Conservation (phyloP, 169 alveolate genomes). For the Plasmodium fragile region DNA sequence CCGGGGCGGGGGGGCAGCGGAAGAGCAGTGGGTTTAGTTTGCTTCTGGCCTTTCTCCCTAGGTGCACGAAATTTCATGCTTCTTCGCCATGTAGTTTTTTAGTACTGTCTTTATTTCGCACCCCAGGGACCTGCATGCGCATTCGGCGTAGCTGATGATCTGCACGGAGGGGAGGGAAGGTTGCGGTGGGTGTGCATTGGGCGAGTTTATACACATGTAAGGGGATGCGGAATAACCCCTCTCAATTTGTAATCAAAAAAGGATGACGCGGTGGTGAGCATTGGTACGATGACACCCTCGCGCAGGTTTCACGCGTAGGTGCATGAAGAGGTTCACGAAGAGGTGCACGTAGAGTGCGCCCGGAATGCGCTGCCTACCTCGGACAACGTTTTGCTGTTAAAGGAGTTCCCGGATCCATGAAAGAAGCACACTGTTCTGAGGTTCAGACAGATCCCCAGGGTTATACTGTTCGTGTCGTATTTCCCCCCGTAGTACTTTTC, state of each 20-base stretch:
- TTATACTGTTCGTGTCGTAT: constrained; percentile 53
- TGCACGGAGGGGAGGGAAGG: background rate
- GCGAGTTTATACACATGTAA: background rate
- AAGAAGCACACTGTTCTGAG: constrained; percentile 56
- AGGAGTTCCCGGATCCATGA: constrained; percentile 52
- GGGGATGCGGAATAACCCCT: background rate
- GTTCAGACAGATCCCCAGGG: constrained; percentile 53
- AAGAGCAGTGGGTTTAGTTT: background rate
- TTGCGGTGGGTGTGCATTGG: background rate
- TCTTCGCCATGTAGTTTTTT: constrained; percentile 32
- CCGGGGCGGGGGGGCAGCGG: background rate
- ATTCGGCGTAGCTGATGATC: constrained; percentile 52
- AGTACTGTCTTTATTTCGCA: constrained; percentile 50
- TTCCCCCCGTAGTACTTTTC: constrained; percentile 47
- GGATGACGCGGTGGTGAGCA: background rate
- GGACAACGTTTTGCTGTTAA: constrained; percentile 37
- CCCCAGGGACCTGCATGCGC: constrained; percentile 61
- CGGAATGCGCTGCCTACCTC: constrained; percentile 14
- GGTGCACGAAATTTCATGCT: background rate
- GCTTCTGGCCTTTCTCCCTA: background rate
- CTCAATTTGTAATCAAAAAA: background rate
- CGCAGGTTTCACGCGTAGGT: no score
- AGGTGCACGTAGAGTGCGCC: background rate
- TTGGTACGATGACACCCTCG: background rate
- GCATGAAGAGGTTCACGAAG: no score